These are phyloP conservation scores for Pleurotus eryngii DNA, from an alignment of 768 basidiomycete genomes.

Conservation along the genomic window DNA sequence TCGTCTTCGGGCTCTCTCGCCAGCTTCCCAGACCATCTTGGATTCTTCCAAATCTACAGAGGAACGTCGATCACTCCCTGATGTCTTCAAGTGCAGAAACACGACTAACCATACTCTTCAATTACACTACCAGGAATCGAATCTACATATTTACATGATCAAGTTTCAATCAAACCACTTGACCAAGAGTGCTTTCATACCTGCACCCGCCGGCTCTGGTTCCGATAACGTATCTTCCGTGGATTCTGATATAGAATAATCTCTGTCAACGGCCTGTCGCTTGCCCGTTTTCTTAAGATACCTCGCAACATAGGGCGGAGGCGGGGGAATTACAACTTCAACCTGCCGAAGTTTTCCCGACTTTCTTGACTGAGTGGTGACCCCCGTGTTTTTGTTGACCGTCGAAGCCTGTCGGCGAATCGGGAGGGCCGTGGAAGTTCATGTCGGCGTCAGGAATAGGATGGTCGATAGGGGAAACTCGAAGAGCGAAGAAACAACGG, in stretches of 20 bases:
- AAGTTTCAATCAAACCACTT: background rate
- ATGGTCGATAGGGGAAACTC: background rate
- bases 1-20: conserved; percentile 40
- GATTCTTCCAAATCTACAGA: conserved; percentile 41
- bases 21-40: conserved; percentile 44
- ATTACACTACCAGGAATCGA: conserved; percentile 13
- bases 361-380: too few species aligned
- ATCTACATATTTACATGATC: conserved; percentile 16
- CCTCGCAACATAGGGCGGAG: background rate
- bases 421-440: background rate
- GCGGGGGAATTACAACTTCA: background rate
- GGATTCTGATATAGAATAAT: background rate
- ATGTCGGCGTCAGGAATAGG: background rate
- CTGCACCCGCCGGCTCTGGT: background rate
- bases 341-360: background rate
- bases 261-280: background rate
- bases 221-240: background rate
- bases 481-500: background rate
- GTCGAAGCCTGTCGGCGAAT: too few species aligned
- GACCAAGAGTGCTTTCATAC: background rate
- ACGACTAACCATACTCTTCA: conserved; percentile 12
- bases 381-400: too few species aligned
- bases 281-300: background rate
- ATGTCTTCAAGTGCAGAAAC: background rate
- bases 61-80: conserved; percentile 16